These are phyloP conservation scores for Logfia minima DNA, from an alignment of 129 eudicot genomes.

Conservation along the genomic window DNA sequence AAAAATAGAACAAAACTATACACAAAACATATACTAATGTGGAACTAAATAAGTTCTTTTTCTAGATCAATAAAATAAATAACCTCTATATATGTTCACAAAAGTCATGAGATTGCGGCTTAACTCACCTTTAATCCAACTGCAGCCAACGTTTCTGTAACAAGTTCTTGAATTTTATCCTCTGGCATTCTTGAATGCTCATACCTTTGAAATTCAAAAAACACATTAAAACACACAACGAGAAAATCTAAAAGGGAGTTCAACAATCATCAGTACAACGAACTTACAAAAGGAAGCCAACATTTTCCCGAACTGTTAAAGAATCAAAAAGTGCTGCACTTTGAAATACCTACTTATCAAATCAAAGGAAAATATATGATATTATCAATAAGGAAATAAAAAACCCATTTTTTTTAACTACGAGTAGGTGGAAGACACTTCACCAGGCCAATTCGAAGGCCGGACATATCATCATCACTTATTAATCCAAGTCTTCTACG, in stretches of 20 bases:
- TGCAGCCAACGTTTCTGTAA: slow-evolving; percentile 86
- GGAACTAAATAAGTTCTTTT: not conserved
- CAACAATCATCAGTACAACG: not conserved
- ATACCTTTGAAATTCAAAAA: slow-evolving; percentile 43
- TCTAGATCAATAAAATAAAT: not conserved
- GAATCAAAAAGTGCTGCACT: slow-evolving; percentile 89
- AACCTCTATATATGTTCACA: not conserved
- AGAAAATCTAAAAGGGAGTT: not conserved
- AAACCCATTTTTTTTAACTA: not conserved
- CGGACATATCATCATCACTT: slow-evolving; percentile 78
- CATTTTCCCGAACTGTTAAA: slow-evolving; percentile 80
- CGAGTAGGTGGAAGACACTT: slow-evolving; percentile 15
- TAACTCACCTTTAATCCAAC: slow-evolving; percentile 83
- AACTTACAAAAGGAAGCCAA: slow-evolving; percentile 85
- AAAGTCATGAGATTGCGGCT: not conserved
- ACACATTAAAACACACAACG: not conserved
- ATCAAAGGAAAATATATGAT: not conserved
- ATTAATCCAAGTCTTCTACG: slow-evolving; percentile 58
- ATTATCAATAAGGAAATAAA: not conserved
- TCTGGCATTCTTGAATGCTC: slow-evolving; percentile 81
- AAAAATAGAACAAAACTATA: not conserved
- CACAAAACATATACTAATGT: not conserved
- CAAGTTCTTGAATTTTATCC: slow-evolving; percentile 73
- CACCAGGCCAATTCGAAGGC: slow-evolving; percentile 85
- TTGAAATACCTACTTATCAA: slow-evolving; percentile 60